A percentile compares a stretch with the other conserved stretches of the same genome.
These are phyloP conservation scores for Fusarium austroafricanum DNA, from an alignment of 2,329 filamentous ascomycete genomes.

Conservation along the genomic window DNA sequence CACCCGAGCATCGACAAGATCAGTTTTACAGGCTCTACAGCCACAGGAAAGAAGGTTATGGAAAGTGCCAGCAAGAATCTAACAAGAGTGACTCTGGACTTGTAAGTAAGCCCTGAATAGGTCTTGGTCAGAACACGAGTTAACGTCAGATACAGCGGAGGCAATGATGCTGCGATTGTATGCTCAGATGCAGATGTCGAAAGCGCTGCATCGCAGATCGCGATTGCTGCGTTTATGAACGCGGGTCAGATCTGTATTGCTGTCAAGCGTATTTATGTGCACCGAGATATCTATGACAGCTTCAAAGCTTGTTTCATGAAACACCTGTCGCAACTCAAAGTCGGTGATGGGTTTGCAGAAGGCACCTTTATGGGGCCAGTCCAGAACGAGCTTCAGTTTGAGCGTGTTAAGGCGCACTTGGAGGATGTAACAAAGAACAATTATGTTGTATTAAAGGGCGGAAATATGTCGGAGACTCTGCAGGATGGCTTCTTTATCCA, in stretches of 20 bases:
- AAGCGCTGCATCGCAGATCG: conserved; percentile 41
- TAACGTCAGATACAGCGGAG: conserved; percentile 47
- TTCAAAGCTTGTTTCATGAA: not conserved
- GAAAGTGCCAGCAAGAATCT: conserved; percentile 63
- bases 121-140: no score
- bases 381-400: not conserved
- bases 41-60: conserved; percentile 71
- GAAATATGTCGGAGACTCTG: not conserved
- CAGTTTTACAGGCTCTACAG: conserved; percentile 71
- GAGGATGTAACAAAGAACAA: not conserved
- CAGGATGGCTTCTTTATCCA: not conserved
- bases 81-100: conserved; percentile 70
- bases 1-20: conserved; percentile 71
- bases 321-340: not conserved
- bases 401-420: not conserved
- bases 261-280: conserved; percentile 68
- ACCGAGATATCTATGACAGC: conserved; percentile 65
- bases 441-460: not conserved
- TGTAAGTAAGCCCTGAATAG: conserved; percentile 42
- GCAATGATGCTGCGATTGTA: conserved; percentile 70
- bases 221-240: conserved; percentile 66
- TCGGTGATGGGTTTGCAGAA: not conserved
- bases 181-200: conserved; percentile 65
- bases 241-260: conserved; percentile 54
- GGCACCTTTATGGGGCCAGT: not conserved